Evolutionary conservation across 306 rosid species (phyloP), one percentile per base, ranked within the genome.

Genomic region (Ziziphus jujuba): DNA sequence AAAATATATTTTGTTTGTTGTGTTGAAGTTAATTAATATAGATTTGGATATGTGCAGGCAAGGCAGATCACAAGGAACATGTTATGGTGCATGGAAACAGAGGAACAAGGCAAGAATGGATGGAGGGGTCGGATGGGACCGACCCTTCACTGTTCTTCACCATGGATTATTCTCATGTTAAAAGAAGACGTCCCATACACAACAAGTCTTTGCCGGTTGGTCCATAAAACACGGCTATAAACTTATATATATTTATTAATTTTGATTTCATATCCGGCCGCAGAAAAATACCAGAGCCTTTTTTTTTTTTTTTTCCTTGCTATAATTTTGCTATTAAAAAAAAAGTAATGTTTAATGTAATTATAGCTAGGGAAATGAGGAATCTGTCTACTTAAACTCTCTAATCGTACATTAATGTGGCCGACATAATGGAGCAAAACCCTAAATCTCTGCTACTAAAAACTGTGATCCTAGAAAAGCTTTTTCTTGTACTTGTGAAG

Each of bases 131-230:
- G 63, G 85, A 85, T 8, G 62, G 36, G 17, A 79, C 63, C 16
- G 87, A 83, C 64, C 69, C 76, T 59, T 73, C 89, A 49, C 58
- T 67, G 59, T 67, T 69, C 72, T 83, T 87, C 61, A 83, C 91
- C 12, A 87, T 83, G 95, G 97, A 89, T 77, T 91, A 91, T 56
- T 21, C 70, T 17, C 20, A 49, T 0, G 87, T 85, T 2, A 85
- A 67, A 85, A 75, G 87, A 66, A 70, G 91, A 53, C 91, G 81
- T 62, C 96, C 96, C 25, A 73, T 87, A 56, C 95, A 91, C 59
- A 91, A 91, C 95, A 87, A 84, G 75, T 49, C 84, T 40, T 20
- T 79, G 61, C 84, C 87, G 31, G 73, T 53, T 61, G 50, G 35
- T 81, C 95, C 95, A 80, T 88, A 60, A 85, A 87, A 74, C 77